These are phyloP conservation scores for Orychophragmus violaceus DNA, from an alignment of 345 rosid genomes.

Conservation along the genomic window DNA sequence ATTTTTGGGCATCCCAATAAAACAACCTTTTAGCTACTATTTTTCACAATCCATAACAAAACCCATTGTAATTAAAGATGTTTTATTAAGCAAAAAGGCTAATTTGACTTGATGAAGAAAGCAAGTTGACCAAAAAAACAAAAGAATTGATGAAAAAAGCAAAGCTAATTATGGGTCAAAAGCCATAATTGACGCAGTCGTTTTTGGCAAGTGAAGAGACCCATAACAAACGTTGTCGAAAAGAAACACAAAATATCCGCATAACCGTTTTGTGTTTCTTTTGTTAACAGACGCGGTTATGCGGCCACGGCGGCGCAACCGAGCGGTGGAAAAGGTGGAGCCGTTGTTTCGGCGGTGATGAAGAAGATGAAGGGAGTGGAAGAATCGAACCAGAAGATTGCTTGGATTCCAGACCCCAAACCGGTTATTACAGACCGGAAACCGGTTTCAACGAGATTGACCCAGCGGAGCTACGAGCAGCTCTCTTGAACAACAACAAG, in stretches of 20 bases:
- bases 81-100: not conserved
- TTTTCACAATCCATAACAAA: not conserved
- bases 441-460: slow-evolving; percentile 55
- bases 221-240: slow-evolving; percentile 12
- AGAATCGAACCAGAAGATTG: slow-evolving; percentile 38
- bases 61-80: not conserved
- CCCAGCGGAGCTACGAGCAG: slow-evolving; percentile 59
- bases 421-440: slow-evolving; percentile 83
- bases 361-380: slow-evolving; percentile 50
- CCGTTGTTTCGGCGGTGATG: slow-evolving; percentile 22
- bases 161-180: slow-evolving; percentile 25
- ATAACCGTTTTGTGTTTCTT: not conserved
- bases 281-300: slow-evolving; percentile 27
- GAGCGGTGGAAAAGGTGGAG: slow-evolving; percentile 22
- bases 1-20: not conserved
- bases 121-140: too few relatives aligned
- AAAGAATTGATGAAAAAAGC: too few relatives aligned
- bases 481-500: slow-evolving; percentile 61
- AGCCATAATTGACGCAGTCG: slow-evolving; percentile 28
- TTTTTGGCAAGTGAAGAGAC: slow-evolving; percentile 18
- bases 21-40: not conserved
- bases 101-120: not conserved
- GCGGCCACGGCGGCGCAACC: slow-evolving; percentile 32
- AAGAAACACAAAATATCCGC: too few relatives aligned
- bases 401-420: slow-evolving; percentile 85